These are phyloP conservation scores for Striga asiatica DNA, from an alignment of 257 asterid species.

Conservation along the genomic window DNA sequence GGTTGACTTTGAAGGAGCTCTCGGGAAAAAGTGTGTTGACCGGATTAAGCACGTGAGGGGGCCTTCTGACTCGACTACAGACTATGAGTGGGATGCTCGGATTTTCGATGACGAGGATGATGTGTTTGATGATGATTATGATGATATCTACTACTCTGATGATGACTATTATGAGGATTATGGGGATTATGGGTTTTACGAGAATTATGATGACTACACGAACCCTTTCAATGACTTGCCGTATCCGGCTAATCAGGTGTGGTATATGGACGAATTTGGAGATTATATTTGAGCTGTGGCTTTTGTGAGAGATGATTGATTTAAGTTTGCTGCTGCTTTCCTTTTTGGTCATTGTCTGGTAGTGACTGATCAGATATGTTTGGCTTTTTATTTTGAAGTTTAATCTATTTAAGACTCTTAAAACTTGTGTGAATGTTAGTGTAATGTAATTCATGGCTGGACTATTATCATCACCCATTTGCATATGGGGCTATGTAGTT, in stretches of 20 bases:
- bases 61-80: neutral
- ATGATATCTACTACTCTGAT: neutral
- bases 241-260: neutral
- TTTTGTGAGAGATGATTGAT: neutral
- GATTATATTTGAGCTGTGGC: neutral
- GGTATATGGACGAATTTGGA: neutral
- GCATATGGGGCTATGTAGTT: too few species aligned
- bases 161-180: neutral
- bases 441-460: too few species aligned
- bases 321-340: neutral
- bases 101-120: neutral
- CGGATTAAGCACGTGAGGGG: conserved; percentile 22
- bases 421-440: too few species aligned
- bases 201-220: neutral
- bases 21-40: conserved; percentile 24
- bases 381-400: too few species aligned
- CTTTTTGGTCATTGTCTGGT: neutral
- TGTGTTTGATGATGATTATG: neutral
- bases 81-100: neutral
- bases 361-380: too few species aligned
- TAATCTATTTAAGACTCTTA: too few species aligned
- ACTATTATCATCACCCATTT: too few species aligned
- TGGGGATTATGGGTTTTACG: neutral
- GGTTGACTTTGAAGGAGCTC: conserved; percentile 23
- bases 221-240: neutral